Conservation (phyloP, 208 protist genomes). For the Porcisia hertigi region DNA sequence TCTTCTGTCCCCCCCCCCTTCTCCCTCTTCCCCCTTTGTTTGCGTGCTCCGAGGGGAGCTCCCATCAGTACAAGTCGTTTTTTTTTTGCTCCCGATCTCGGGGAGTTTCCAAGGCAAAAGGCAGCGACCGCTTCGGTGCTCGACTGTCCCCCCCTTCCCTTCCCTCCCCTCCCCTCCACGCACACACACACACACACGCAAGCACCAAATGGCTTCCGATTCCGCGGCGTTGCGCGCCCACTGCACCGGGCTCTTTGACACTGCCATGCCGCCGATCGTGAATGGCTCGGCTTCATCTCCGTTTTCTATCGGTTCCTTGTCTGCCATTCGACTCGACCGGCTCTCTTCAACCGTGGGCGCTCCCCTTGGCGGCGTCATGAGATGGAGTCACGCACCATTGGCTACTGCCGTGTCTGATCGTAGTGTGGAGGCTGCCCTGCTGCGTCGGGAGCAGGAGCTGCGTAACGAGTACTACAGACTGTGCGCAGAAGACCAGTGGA, state of each 20-base stretch:
- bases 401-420: neutral
- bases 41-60: neutral
- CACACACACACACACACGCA: neutral
- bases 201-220: constrained; percentile 27
- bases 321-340: constrained; percentile 10
- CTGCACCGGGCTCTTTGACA: constrained; percentile 38
- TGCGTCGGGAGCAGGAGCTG: constrained; percentile 69
- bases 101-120: neutral
- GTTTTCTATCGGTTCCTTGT: constrained; percentile 1
- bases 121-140: neutral
- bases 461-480: constrained; percentile 64
- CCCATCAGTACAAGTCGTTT: neutral
- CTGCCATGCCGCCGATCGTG: constrained; percentile 63
- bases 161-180: too few relatives aligned
- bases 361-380: neutral
- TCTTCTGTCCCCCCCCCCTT: neutral
- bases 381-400: neutral
- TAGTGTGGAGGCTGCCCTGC: constrained; percentile 52
- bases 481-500: constrained; percentile 55
- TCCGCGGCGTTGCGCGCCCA: constrained; percentile 31
- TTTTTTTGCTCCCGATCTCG: too few relatives aligned
- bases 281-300: constrained; percentile 12
- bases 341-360: constrained; percentile 1
- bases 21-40: neutral
- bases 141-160: too few relatives aligned